Base-by-base conservation (phyloP, 2,329 filamentous ascomycete species). In the Lecanosticta acicola region DNA sequence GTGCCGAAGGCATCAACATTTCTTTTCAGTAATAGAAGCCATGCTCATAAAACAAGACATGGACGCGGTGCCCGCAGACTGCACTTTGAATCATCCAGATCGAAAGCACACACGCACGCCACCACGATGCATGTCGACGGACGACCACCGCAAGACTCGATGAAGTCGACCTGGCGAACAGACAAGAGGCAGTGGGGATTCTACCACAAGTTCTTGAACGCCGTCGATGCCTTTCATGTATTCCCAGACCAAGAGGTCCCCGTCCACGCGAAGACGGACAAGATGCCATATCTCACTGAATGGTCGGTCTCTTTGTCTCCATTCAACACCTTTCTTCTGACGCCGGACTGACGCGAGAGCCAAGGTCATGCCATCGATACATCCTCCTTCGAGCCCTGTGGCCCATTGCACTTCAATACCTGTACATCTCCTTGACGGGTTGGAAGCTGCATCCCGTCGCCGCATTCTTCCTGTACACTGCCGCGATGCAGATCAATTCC, bases 391-490 rank as follows among this genome's bases (percentile, higher is more conserved):
- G 71, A 46, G 55, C 68, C 11, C 49, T 58, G 3, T 55, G 67
- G 4, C 68, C 69, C 0, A 54, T 72, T 13, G 42, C 55, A 13
- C 43, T 71, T 1, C 70, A 73, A 34, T 65, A 71, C 37, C 48
- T 58, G 19, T 68, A 62, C 34, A 51, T 59, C 7, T 53, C 45
- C n/a, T 58, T 55, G 33, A 65, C 61, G 1, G 61, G 66, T 2
- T 53, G 57, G 8, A 62, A 64, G 32, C 35, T 71, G 2, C 53
- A 59, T 24, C 41, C 55, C 0, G 41, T 68, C 9, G 59, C 53
- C 8, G 60, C 60, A 17, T 64, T 70, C 43, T 4, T 64, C 10
- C 60, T 70, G 26, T 72, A 72, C 51, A 63, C 58, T 14, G 17
- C 58, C 1, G 55, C 62, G 13, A 70, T 72, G 54, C 70, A 70